Evolutionary conservation across 306 rosid genomes (phyloP), one percentile per base, ranked within the genome.

Genomic region (Prosopis cineraria): DNA sequence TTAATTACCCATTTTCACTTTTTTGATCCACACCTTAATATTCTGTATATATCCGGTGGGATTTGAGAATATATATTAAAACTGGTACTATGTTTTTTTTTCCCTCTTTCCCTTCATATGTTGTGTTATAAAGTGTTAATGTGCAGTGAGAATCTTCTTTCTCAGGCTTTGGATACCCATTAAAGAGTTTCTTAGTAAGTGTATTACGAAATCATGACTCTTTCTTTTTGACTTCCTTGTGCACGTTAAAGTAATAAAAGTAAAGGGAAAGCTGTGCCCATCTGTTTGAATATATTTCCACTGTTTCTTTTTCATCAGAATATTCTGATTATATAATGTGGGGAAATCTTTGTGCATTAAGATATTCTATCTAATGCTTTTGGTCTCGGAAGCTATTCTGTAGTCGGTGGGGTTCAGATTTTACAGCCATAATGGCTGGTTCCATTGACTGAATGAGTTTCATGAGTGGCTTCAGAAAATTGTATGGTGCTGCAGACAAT

Each of bases 91-190:
- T 53, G 67, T 39, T 79, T 20, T 22, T 10, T 52, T 7, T 40
- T 53, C 20, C 9, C 56, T 10, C n/a, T 7, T 40, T 53, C 20
- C 9, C 56, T 50, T 50, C 66, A 47, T n/a, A 73, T 76, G 81
- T 78, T 68, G 78, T 88, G 76, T 75, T 79, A 41, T 78, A 68
- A 71, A 72, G 73, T 53, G 43, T 20, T 83, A 77, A 50, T 75
- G 77, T 62, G 69, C 72, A 76, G 64, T 34, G 58, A 68, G 83
- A 19, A 73, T 77, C 80, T 76, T 65, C 55, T 74, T 71, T 40
- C 64, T 16, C 65, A 82, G 79, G 81, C 92, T 72, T 90, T 77
- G 93, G 94, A 90, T 88, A 79, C 91, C 84, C 44, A 24, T 68
- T 70, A 83, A 84, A 85, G 91, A 73, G 67, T 33, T 65, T 85